Percentiles rank a stretch among this genome's conserved stretches.
phyloP scores from a whole-genome alignment of 768 basidiomycete species.

The Rubroboletus pulcherrimus region DNA sequence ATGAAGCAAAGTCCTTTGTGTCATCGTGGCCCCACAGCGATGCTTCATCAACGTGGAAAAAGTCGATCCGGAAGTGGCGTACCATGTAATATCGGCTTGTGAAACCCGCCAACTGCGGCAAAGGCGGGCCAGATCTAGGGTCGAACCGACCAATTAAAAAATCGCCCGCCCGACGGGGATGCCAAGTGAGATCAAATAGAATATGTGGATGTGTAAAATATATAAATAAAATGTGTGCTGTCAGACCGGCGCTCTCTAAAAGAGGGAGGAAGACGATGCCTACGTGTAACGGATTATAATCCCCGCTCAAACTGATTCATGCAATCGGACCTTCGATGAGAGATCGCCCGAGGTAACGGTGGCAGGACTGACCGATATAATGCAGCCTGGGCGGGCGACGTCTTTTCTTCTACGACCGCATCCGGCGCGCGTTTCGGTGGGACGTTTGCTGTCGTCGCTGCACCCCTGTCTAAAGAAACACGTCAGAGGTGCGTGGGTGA shows the following conservation, averaged over 20 bases:
- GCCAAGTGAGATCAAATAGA: neutral
- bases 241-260: conserved; percentile 5
- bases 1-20: conserved; percentile 74
- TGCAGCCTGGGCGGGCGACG: conserved; percentile 76
- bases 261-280: conserved; percentile 15
- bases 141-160: conserved; percentile 1
- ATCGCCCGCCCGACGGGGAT: neutral
- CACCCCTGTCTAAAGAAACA: conserved; percentile 67
- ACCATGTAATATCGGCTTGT: conserved; percentile 83
- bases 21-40: neutral
- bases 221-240: neutral
- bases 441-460: conserved; percentile 77
- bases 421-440: conserved; percentile 85
- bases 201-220: neutral
- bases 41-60: neutral
- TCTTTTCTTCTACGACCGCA: conserved; percentile 85
- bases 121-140: conserved; percentile 85
- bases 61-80: neutral
- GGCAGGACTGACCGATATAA: conserved; percentile 70
- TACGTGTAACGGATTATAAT: conserved; percentile 87
- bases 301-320: conserved; percentile 72
- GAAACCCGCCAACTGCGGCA: conserved; percentile 92
- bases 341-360: neutral
- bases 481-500: neutral
- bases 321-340: neutral